phyloP scores from a whole-genome alignment of 192 early-diverging fungal genomes.

The Mortierella alpina region DNA sequence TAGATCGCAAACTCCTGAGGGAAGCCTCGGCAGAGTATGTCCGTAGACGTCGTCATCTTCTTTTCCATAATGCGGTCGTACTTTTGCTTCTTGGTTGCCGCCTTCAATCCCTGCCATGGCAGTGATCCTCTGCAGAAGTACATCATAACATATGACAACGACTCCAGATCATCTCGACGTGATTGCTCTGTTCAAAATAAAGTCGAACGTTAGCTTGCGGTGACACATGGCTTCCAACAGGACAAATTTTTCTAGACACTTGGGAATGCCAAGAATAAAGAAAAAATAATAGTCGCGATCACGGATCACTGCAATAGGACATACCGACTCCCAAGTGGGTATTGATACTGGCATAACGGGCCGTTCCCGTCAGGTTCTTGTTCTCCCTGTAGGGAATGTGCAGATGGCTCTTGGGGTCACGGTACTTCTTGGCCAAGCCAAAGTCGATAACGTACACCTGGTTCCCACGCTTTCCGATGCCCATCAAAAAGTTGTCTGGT shows the following conservation, averaged over 20 bases:
- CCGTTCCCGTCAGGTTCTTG: conserved; percentile 94
- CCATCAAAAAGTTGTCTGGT: conserved; percentile 94
- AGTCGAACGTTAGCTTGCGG: not conserved
- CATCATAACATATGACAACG: conserved; percentile 89
- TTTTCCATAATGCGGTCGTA: conserved; percentile 96
- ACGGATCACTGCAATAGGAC: conserved; percentile 11
- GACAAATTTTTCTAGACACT: not conserved
- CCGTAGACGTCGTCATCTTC: conserved; percentile 89
- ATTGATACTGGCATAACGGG: conserved; percentile 92
- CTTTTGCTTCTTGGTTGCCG: conserved; percentile 91
- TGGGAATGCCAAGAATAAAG: not conserved
- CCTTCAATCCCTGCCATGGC: conserved; percentile 94
- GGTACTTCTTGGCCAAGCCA: conserved; percentile 90
- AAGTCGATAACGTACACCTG: conserved; percentile 93
- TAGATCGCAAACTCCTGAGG: conserved; percentile 90
- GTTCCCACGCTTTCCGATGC: conserved; percentile 84
- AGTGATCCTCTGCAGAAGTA: conserved; percentile 91
- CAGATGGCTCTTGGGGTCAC: conserved; percentile 82
- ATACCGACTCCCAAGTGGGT: conserved; percentile 83
- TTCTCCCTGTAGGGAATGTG: conserved; percentile 94
- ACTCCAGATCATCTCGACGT: conserved; percentile 91
- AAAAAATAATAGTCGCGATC: not conserved
- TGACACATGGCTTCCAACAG: not conserved
- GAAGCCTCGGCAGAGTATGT: conserved; percentile 83
- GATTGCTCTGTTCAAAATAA: conserved; percentile 75